A percentile compares a stretch with the other conserved stretches of the same genome.
Evolutionary conservation across 768 basidiomycete species (phyloP).

Genomic region (Russula sp.): DNA sequence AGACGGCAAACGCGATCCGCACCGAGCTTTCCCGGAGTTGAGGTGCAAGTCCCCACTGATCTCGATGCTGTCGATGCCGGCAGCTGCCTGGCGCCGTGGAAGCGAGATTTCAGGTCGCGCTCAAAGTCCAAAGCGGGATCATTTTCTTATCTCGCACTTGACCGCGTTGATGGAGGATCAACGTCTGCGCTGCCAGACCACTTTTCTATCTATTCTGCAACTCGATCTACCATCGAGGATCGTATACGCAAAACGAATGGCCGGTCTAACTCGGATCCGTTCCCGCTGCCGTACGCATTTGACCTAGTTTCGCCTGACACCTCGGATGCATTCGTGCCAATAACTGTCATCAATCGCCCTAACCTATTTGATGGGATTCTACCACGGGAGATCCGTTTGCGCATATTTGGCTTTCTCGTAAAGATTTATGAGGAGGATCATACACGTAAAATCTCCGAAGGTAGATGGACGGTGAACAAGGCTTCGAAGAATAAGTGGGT

Average conservation of each 20-base stretch:
- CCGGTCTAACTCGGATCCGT: constrained; percentile 63
- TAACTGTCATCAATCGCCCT: constrained; percentile 47
- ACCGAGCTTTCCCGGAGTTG: constrained; percentile 20
- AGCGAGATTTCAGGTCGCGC: constrained; percentile 38
- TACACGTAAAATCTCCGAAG: constrained; percentile 42
- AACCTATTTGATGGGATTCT: constrained; percentile 63
- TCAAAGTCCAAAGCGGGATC: constrained; percentile 31
- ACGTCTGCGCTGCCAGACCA: constrained; percentile 12
- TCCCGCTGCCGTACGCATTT: constrained; percentile 46
- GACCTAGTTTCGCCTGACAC: constrained; percentile 55
- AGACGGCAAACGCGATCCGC: constrained; percentile 29
- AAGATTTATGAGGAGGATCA: constrained; percentile 60
- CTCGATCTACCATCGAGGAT: constrained; percentile 30
- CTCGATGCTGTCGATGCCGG: constrained; percentile 35
- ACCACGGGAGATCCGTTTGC: constrained; percentile 67
- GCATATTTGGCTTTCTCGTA: constrained; percentile 55
- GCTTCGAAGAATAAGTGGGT: constrained; percentile 71
- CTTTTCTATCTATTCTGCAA: constrained; percentile 28
- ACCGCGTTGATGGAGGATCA: constrained; percentile 16
- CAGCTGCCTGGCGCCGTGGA: constrained; percentile 47
- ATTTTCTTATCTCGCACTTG: constrained; percentile 21
- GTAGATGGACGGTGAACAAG: constrained; percentile 57
- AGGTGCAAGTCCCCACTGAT: constrained; percentile 10
- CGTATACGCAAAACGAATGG: constrained; percentile 45
- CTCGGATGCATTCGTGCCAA: constrained; percentile 51